Evolutionary conservation across 2,329 filamentous ascomycete genomes (phyloP), one percentile per base, ranked within the genome.

Genomic region (Pseudogymnoascus sp.): DNA sequence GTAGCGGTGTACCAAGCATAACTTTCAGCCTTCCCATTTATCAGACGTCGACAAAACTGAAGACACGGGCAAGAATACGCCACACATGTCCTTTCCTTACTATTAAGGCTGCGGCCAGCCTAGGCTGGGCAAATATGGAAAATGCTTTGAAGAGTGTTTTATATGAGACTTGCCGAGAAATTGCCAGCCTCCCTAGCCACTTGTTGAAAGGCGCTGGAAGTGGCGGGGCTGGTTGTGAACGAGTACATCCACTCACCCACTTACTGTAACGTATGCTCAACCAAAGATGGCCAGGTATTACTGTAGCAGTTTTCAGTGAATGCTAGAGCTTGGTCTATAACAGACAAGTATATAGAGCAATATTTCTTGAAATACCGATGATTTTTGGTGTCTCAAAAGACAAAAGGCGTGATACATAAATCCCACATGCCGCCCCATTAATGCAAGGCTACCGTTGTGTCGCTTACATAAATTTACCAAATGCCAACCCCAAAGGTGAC

Each of bases 391-490:
- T 53, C 26, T 53, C n/a, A 17, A 31, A 17, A 53, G 5, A 17
- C 26, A 28, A 9, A 53, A 33, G 50, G 50, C 50, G 26, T 57
- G 50, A 57, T 57, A 33, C 50, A 57, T 19, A 57, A 33, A 13
- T 33, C 26, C 50, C 26, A 57, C 50, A 57, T 33, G 50, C 50
- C 15, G 28, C 28, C 50, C 50, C 4, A 21, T 57, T 6, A 57
- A 57, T 57, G 50, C 50, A 57, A 57, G 50, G 50, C 50, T 57
- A 57, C 50, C 28, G 28, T 7, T 57, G n/a, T 33, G 26, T 57
- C 50, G 50, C 50, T 57, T 57, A 57, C 50, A 57, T 57, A 57
- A 57, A 57, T 57, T 57, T 57, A 57, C 50, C 50, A 57, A 57
- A 57, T 35, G 50, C 50, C 50, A 57, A 57, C 50, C 50, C 50